Percentiles rank a stretch among this genome's conserved stretches.
Conservation (phyloP, 768 basidiomycete genomes). For the Kwoniella europaea region DNA sequence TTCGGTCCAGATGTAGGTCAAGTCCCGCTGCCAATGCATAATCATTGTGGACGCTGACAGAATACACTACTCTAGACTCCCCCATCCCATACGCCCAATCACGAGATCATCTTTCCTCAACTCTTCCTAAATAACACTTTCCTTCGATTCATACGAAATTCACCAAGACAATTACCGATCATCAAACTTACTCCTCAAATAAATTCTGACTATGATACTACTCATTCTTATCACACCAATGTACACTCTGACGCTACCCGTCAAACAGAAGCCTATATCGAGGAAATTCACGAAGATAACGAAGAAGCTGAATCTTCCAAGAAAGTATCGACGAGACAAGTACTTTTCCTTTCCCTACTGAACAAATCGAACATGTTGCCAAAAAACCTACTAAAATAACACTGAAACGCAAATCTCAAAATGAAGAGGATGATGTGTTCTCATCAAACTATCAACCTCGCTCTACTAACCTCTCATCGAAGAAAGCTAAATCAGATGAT, state of each 20-base stretch:
- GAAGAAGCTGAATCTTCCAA: conserved; percentile 1
- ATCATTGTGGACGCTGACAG: no score
- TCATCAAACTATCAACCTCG: neutral
- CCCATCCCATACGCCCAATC: conserved; percentile 15
- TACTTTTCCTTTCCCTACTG: neutral
- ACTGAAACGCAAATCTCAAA: conserved; percentile 19
- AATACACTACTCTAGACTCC: no score
- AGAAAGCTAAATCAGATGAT: neutral
- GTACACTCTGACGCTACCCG: neutral
- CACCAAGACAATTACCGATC: neutral
- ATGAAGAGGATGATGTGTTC: conserved; percentile 7
- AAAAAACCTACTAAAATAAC: conserved; percentile 6
- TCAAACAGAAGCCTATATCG: conserved; percentile 6
- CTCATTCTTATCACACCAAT: no score
- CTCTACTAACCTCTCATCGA: neutral
- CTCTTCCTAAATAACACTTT: conserved; percentile 21
- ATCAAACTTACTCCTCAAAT: neutral
- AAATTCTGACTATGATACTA: neutral
- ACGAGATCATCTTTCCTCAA: conserved; percentile 5
- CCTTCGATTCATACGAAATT: conserved; percentile 8
- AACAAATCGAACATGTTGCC: neutral
- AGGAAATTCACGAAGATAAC: neutral
- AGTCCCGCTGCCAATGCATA: no score
- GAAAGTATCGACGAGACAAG: conserved; percentile 16
- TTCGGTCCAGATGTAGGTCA: neutral